Evolutionary conservation across 2,329 filamentous ascomycete genomes (phyloP).

Genomic region (Penicillium sp.): DNA sequence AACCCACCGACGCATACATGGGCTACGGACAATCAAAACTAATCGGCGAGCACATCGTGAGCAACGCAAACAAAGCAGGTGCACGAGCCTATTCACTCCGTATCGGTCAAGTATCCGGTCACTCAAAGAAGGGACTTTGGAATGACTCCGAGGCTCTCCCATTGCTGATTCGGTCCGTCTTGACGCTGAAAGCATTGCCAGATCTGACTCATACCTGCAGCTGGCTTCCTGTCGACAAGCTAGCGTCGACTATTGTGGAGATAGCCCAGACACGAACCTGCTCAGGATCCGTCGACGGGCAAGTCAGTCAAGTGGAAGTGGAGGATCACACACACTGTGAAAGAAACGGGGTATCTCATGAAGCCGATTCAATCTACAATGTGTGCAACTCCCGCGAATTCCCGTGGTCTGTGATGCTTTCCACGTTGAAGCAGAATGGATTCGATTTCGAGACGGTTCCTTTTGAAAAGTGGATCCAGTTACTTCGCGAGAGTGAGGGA

Average conservation of each 20-base stretch:
- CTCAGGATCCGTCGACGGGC: no score
- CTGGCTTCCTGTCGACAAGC: constrained; percentile 38
- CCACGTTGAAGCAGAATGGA: constrained; percentile 31
- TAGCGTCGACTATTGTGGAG: constrained; percentile 33
- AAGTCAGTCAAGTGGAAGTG: no score
- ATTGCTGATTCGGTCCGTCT: constrained; percentile 37
- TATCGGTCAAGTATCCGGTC: constrained; percentile 41
- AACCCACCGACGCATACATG: constrained; percentile 27
- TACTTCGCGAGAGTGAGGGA: constrained; percentile 34
- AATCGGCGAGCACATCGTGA: constrained; percentile 36
- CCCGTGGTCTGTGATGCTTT: constrained; percentile 40
- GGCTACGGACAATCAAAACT: constrained; percentile 41
- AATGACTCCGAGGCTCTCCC: constrained; percentile 40
- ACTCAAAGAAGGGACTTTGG: constrained; percentile 39
- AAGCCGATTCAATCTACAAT: constrained; percentile 36
- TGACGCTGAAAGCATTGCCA: constrained; percentile 32
- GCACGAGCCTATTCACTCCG: constrained; percentile 36
- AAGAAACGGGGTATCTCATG: not conserved
- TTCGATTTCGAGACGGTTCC: constrained; percentile 41
- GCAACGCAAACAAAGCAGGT: constrained; percentile 27
- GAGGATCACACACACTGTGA: no score
- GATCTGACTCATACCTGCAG: constrained; percentile 30
- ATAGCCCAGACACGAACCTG: constrained; percentile 20
- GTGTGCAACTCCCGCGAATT: constrained; percentile 37
- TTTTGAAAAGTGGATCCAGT: constrained; percentile 38